Percentiles rank a stretch among this genome's conserved stretches.
These are phyloP conservation scores for Stenogyne calaminthoides DNA, from an alignment of 305 asterid genomes.

Conservation along the genomic window DNA sequence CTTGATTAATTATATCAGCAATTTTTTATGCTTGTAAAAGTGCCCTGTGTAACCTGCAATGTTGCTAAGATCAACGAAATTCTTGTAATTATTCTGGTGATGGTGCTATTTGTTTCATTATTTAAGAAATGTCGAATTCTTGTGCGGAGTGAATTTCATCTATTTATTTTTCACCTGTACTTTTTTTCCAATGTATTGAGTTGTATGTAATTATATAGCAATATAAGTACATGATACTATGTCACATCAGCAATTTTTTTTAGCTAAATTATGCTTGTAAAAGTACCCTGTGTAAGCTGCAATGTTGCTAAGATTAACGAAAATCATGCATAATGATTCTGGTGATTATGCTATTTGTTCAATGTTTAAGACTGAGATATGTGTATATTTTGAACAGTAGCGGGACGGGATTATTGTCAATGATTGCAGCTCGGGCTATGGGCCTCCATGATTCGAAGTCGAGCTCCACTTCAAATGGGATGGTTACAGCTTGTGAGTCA, in stretches of 20 bases:
- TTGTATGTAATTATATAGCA: too few species aligned
- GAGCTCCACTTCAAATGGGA: conserved; percentile 43
- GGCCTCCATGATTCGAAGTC: conserved; percentile 40
- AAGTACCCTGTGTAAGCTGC: neutral
- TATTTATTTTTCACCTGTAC: too few species aligned
- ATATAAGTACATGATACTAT: too few species aligned
- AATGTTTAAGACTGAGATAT: conserved; percentile 2
- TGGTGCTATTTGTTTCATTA: too few species aligned
- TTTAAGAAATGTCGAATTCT: too few species aligned
- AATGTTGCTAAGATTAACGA: neutral
- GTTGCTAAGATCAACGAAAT: conserved; percentile 5
- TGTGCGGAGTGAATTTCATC: too few species aligned
- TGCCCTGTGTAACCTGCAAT: neutral
- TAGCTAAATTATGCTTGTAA: conserved; percentile 17
- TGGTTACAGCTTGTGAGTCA: conserved; percentile 90
- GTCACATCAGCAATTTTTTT: neutral
- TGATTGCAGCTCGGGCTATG: conserved; percentile 97
- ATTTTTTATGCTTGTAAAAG: conserved; percentile 13
- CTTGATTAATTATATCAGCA: neutral
- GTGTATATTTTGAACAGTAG: conserved; percentile 56
- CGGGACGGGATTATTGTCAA: conserved; percentile 89
- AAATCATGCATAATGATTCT: neutral
- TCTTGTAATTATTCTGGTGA: too few species aligned
- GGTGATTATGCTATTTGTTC: conserved; percentile 1
- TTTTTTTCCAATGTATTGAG: too few species aligned